A percentile compares a stretch with the other conserved stretches of the same genome.
Evolutionary conservation across 495 filamentous ascomycete genomes (phyloP).

Genomic region (Xylaria cubensis): DNA sequence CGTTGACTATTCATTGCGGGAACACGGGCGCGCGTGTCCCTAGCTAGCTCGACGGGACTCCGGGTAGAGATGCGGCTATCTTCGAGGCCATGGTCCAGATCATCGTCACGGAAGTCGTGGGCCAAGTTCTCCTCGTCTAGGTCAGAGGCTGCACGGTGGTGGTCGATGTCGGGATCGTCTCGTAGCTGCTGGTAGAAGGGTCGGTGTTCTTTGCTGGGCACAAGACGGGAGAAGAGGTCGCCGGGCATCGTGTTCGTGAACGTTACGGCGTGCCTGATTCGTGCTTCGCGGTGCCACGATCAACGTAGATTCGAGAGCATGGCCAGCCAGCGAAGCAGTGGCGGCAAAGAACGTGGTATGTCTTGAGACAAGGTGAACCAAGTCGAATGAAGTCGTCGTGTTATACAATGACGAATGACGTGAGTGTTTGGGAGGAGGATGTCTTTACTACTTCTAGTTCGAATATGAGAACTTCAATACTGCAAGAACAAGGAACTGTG

Average conservation of each 20-base stretch:
- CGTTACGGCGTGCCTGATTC: slow-evolving; percentile 30
- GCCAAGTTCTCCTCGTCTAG: slow-evolving; percentile 73
- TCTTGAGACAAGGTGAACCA: background rate
- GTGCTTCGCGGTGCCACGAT: slow-evolving; percentile 29
- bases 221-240: slow-evolving; percentile 76
- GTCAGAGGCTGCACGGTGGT: slow-evolving; percentile 69
- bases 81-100: slow-evolving; percentile 69
- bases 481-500: background rate
- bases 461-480: background rate
- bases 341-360: background rate
- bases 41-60: slow-evolving; percentile 49
- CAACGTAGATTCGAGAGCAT: slow-evolving; percentile 27
- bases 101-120: slow-evolving; percentile 71
- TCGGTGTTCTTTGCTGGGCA: slow-evolving; percentile 66
- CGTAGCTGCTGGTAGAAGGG: slow-evolving; percentile 76
- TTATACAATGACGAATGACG: background rate
- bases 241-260: slow-evolving; percentile 65
- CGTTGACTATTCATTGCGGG: slow-evolving; percentile 24
- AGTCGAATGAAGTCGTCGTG: background rate
- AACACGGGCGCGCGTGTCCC: slow-evolving; percentile 24
- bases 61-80: slow-evolving; percentile 67
- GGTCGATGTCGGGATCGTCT: slow-evolving; percentile 69
- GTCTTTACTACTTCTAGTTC: slow-evolving; percentile 1
- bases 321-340: slow-evolving; percentile 2
- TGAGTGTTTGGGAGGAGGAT: background rate